Base-by-base conservation (phyloP, 2,329 filamentous ascomycete species). In the Monilinia fructicola region DNA sequence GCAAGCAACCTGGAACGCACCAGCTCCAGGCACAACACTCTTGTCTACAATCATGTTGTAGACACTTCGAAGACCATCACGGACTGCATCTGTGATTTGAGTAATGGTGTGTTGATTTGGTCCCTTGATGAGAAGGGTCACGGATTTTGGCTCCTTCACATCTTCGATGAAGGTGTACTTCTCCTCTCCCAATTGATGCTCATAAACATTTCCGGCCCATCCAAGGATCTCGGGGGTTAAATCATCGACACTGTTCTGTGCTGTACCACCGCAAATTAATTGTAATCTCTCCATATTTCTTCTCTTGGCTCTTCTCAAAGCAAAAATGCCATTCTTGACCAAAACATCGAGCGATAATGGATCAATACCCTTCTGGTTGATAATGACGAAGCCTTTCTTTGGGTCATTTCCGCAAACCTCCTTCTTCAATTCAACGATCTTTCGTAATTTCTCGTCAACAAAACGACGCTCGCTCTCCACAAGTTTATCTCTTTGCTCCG, bases 11-110 rank as follows among this genome's bases (percentile, higher is more conserved):
- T 99, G 95, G 87, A 97, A 99, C 60, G 95, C 92, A 74, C 95
- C 95, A 67, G 88, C 95, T 67, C 95, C 95, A 1, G 95, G 95
- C 35, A 99, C 92, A 26, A 99, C 95, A 73, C 91, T 94, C 80
- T 90, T 88, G 78, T 99, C 95, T n/a, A 98, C 94, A 78, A 99
- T 98, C 84, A 96, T 97, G 84, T 99, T 99, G 86, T 97, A 98
- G 60, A 98, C 95, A 77, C 92, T 96, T 76, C 95, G 88, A 72
- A 99, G 85, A 69, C 95, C 95, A 77, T 99, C 95, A 64, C 95
- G 88, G 54, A 98, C 95, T 3, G 95, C 95, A 77, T 99, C 95
- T 71, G 93, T 96, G 76, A 99, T 93, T 80, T 99, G 95, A 18
- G 91, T 88, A 75, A 99, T 99, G 69, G 94, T 98, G 82, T 99